A percentile compares a stretch with the other conserved stretches of the same genome.
Conservation (phyloP, 78 protist species). For the Creolimax fragrantissima region DNA sequence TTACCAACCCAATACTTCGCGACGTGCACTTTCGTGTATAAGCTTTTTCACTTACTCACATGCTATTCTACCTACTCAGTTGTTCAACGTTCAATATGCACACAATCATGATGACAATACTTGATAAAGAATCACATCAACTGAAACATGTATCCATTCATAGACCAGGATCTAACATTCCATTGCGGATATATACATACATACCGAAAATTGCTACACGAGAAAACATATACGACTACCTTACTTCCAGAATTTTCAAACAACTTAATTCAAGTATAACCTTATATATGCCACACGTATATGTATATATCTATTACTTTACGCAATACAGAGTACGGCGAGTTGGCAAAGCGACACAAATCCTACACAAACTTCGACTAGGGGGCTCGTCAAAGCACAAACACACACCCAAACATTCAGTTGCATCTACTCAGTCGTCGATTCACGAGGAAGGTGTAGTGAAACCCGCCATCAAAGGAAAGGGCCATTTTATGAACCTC, state of each 20-base stretch:
- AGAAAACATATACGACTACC: neutral
- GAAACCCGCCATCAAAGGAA: neutral
- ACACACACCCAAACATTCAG: neutral
- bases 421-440: neutral
- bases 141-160: too few relatives aligned
- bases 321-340: neutral
- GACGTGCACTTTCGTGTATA: too few relatives aligned
- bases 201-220: neutral
- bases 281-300: too few relatives aligned
- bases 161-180: neutral
- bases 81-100: too few relatives aligned
- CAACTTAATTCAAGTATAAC: neutral
- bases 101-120: too few relatives aligned
- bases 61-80: too few relatives aligned
- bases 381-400: neutral
- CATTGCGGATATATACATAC: neutral
- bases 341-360: neutral
- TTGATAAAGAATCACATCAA: too few relatives aligned
- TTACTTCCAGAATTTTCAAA: neutral
- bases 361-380: neutral
- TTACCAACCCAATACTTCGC: too few relatives aligned
- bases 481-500: neutral
- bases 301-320: too few relatives aligned
- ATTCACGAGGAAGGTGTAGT: neutral
- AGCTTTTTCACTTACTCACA: too few relatives aligned